Percentiles rank a stretch among this genome's conserved stretches.
phyloP scores from a whole-genome alignment of 1,139 yeast species.

The Yamadazyma friedrichii region DNA sequence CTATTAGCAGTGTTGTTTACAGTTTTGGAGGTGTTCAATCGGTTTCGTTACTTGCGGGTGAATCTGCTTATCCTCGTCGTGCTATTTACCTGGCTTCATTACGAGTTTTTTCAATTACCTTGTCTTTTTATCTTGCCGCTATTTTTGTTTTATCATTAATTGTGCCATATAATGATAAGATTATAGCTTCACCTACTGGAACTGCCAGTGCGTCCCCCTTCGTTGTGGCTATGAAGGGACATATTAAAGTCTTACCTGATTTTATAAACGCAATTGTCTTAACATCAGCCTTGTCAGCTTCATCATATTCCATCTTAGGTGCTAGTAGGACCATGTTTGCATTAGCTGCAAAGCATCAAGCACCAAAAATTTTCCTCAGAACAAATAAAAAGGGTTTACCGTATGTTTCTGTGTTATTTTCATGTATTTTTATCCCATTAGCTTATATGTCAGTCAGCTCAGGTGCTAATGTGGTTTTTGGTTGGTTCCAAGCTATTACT shows the following conservation, averaged over 20 bases:
- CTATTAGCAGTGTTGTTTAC: constrained; percentile 79
- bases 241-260: constrained; percentile 39
- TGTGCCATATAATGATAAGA: constrained; percentile 37
- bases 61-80: constrained; percentile 66
- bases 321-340: constrained; percentile 53
- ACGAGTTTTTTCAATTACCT: constrained; percentile 69
- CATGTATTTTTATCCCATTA: constrained; percentile 53
- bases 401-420: constrained; percentile 36
- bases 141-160: constrained; percentile 46
- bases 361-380: constrained; percentile 35
- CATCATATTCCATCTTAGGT: constrained; percentile 52
- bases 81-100: constrained; percentile 71
- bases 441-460: constrained; percentile 43
- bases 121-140: constrained; percentile 52
- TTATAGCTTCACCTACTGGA: constrained; percentile 29
- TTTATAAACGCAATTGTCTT: constrained; percentile 55
- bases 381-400: constrained; percentile 38
- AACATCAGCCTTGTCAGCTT: constrained; percentile 50
- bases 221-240: constrained; percentile 40
- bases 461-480: constrained; percentile 40
- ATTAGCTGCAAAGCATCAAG: constrained; percentile 37
- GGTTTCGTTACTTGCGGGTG: constrained; percentile 84
- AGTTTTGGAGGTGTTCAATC: constrained; percentile 59
- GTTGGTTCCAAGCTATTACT: constrained; percentile 40
- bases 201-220: constrained; percentile 39